Base-by-base conservation (phyloP, 2,329 filamentous ascomycete genomes). In the Fonsecaea nubica region DNA sequence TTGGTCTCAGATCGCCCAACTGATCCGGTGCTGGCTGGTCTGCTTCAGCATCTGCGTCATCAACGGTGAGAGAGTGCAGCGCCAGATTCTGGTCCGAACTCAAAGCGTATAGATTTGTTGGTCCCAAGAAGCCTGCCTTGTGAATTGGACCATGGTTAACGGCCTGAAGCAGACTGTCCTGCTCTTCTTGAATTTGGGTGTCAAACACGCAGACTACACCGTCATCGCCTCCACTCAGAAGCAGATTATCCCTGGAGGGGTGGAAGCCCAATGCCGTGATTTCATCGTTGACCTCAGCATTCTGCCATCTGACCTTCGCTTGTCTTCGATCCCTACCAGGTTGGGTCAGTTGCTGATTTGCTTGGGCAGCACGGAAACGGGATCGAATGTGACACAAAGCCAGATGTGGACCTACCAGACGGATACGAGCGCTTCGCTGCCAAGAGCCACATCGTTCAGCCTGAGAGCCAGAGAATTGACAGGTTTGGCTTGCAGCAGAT, bases 141-240 rank as follows among this genome's bases (percentile, higher is more conserved):
- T 88, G 86, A 58, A 89, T 83, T 7, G 87, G 88, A 56, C 84
- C 80, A 71, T 89, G 86, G 73, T 89, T 89, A 74, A 88, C 82
- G 36, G 88, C 86, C 73, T 88, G 86, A 58, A 86, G 80, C 35
- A 89, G 77, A 1, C 86, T 86, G 59, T 89, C 87, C 62, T 89
- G 87, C 75, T 89, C 87, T 57, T 86, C 84, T 2, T 76, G 72
- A 50, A 87, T 80, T 30, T 80, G 81, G 30, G 83, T 84, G 75
- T 89, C 83, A 75, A 89, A 89, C 64, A 89, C 78, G 69, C 87
- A 88, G 67, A 89, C 81, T 0, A 89, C 80, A 2, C 86, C 86
- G 72, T 89, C 87, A 21, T 87, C 89, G 72, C 85, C 87, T 45
- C 85, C 86, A 10, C 86, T 87, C 1, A 89, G 80, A 4, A 89